A percentile compares a stretch with the other conserved stretches of the same genome.
These are phyloP conservation scores for Dendrobium officinale DNA, from an alignment of 106 monocot species.

Conservation along the genomic window DNA sequence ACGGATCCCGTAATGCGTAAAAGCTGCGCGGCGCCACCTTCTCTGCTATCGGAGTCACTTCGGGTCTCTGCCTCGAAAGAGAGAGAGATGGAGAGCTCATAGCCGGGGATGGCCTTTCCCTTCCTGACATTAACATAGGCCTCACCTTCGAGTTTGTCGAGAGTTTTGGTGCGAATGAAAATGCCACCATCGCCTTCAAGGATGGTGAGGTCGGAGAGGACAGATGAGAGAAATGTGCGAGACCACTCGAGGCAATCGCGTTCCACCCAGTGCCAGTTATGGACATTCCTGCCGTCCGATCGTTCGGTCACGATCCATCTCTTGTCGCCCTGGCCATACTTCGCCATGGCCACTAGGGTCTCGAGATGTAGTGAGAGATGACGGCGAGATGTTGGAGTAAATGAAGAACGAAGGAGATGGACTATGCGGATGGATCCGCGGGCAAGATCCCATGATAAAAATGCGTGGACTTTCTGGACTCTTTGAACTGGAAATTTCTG, in stretches of 20 bases:
- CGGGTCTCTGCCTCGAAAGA: slow-evolving; percentile 55
- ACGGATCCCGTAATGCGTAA: slow-evolving; percentile 46
- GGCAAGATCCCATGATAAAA: background rate
- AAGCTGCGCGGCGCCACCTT: slow-evolving; percentile 4
- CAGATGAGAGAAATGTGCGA: slow-evolving; percentile 55
- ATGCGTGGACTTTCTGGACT: background rate
- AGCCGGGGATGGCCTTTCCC: slow-evolving; percentile 96
- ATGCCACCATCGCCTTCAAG: slow-evolving; percentile 60
- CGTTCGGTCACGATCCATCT: slow-evolving; percentile 98
- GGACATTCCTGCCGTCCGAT: slow-evolving; percentile 87
- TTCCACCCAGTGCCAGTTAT: slow-evolving; percentile 99
- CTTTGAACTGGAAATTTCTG: background rate
- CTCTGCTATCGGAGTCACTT: slow-evolving; percentile 16
- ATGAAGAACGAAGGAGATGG: background rate
- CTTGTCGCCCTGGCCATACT: slow-evolving; percentile 93
- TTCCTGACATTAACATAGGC: slow-evolving; percentile 97
- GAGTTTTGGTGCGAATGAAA: slow-evolving; percentile 35
- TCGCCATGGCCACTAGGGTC: slow-evolving; percentile 53
- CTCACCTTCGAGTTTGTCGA: slow-evolving; percentile 81
- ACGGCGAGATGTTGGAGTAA: background rate
- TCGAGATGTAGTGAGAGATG: background rate
- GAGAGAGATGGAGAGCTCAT: slow-evolving; percentile 79
- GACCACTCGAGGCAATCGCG: slow-evolving; percentile 95
- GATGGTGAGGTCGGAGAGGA: slow-evolving; percentile 49
- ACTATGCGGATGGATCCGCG: background rate